These are phyloP conservation scores for Fusarium hostae DNA, from an alignment of 2,329 filamentous ascomycete species.

Conservation along the genomic window DNA sequence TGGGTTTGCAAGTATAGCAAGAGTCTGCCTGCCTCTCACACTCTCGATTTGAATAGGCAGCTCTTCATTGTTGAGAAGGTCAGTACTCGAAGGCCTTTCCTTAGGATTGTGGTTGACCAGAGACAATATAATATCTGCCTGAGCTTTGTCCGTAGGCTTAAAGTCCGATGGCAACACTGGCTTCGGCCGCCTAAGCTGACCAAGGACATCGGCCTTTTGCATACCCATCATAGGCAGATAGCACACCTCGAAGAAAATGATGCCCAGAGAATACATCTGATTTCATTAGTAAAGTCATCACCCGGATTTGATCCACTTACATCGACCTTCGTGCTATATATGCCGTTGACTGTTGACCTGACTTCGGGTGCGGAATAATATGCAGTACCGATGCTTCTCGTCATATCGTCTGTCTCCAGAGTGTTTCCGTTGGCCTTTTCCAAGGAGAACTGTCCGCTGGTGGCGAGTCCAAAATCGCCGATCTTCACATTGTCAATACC, in stretches of 20 bases:
- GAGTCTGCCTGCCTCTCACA: conserved; percentile 85
- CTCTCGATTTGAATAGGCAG: conserved; percentile 93
- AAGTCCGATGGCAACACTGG: conserved; percentile 80
- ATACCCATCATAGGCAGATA: conserved; percentile 74
- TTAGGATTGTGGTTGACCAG: conserved; percentile 85
- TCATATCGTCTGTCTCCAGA: conserved; percentile 71
- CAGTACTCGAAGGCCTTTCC: conserved; percentile 82
- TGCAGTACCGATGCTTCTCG: conserved; percentile 78
- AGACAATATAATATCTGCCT: conserved; percentile 81
- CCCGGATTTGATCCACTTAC: conserved; percentile 56
- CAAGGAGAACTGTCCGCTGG: conserved; percentile 79
- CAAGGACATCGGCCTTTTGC: conserved; percentile 72
- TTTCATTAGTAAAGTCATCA: conserved; percentile 9
- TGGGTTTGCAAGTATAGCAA: conserved; percentile 83
- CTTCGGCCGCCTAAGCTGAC: conserved; percentile 73
- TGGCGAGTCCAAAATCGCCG: conserved; percentile 95
- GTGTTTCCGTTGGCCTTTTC: conserved; percentile 61
- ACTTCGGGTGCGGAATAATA: conserved; percentile 96
- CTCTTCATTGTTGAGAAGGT: conserved; percentile 86
- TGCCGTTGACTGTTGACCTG: conserved; percentile 76
- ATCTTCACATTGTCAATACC: conserved; percentile 91
- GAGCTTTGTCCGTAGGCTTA: conserved; percentile 73
- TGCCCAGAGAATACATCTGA: conserved; percentile 93
- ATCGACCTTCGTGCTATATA: conserved; percentile 94
- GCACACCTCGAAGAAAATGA: conserved; percentile 99